Conservation (phyloP, 2,329 filamentous ascomycete genomes). For the Pseudogymnoascus sp. region DNA sequence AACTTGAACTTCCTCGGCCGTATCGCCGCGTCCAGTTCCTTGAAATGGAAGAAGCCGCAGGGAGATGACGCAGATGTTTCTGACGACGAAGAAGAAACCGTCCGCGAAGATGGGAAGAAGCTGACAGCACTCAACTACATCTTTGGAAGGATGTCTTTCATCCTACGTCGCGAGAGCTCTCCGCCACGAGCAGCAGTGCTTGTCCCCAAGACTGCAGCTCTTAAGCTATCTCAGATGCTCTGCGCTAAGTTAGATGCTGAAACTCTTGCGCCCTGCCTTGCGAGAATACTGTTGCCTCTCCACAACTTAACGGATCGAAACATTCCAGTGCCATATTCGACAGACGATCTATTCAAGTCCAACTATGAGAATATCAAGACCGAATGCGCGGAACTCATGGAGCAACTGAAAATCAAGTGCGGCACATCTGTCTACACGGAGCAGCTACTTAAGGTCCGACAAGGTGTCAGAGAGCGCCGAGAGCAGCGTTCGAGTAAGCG, state of each 20-base stretch:
- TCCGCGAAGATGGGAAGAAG: conserved; percentile 38
- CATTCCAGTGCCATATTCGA: conserved; percentile 63
- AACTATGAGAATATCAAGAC: conserved; percentile 63
- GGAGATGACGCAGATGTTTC: conserved; percentile 34
- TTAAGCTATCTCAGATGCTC: conserved; percentile 66
- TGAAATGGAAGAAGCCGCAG: conserved; percentile 37
- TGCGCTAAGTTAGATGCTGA: conserved; percentile 51
- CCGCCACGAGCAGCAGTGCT: conserved; percentile 54
- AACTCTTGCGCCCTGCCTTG: conserved; percentile 54
- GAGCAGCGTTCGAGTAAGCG: conserved; percentile 74
- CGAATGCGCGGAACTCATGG: conserved; percentile 69
- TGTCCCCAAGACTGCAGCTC: conserved; percentile 65
- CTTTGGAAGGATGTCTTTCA: conserved; percentile 67
- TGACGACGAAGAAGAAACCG: conserved; percentile 33
- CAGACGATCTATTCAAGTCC: conserved; percentile 60
- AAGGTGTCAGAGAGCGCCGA: conserved; percentile 62
- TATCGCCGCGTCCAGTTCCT: conserved; percentile 50
- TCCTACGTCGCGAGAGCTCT: conserved; percentile 67
- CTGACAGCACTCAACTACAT: conserved; percentile 61
- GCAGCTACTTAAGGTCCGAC: conserved; percentile 63
- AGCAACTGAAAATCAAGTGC: conserved; percentile 73
- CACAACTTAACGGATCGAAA: conserved; percentile 77
- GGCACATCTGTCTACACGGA: conserved; percentile 74
- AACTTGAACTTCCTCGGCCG: conserved; percentile 76
- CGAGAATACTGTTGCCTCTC: conserved; percentile 58